Percentiles rank a stretch among this genome's conserved stretches.
These are phyloP conservation scores for Pythium scleroteichum DNA, from an alignment of 352 stramenopile genomes.

Conservation along the genomic window DNA sequence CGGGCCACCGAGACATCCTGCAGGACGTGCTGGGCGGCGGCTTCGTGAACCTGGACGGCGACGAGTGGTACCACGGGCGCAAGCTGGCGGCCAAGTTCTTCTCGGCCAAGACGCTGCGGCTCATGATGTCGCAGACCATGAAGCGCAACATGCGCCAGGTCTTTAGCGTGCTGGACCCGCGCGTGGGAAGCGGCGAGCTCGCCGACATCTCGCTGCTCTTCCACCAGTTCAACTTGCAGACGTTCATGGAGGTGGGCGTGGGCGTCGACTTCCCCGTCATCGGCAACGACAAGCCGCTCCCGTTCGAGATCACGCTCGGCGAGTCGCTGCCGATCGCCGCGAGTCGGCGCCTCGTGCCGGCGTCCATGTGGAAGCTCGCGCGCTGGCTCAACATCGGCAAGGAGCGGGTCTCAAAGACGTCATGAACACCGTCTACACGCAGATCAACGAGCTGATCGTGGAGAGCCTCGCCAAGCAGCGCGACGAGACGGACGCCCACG, in stretches of 20 bases:
- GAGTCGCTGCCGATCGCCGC: constrained; percentile 32
- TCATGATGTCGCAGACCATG: constrained; percentile 19
- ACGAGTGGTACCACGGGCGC: constrained; percentile 35
- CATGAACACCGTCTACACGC: constrained; percentile 37
- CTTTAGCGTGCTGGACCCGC: constrained; percentile 1
- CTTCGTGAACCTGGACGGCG: constrained; percentile 29
- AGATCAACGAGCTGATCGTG: constrained; percentile 42
- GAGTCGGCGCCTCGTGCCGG: constrained; percentile 41
- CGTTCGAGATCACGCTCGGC: constrained; percentile 54
- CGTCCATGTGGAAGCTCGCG: constrained; percentile 60
- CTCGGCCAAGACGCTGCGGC: constrained; percentile 27
- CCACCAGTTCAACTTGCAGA: constrained; percentile 50
- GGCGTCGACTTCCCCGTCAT: constrained; percentile 46
- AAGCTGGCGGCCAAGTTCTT: constrained; percentile 38
- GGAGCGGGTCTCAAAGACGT: constrained; percentile 36
- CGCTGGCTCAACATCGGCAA: constrained; percentile 43
- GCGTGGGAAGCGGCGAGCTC: not conserved
- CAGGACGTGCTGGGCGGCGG: constrained; percentile 24
- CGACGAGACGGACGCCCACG: not conserved
- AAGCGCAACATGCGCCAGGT: constrained; percentile 9
- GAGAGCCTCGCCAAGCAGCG: not conserved
- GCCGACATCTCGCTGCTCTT: constrained; percentile 35
- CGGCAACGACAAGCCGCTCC: constrained; percentile 30
- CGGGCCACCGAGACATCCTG: constrained; percentile 21
- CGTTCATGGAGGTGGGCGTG: constrained; percentile 53